Base-by-base conservation (phyloP, 208 protist genomes). In the Acanthamoeba divionensis region DNA sequence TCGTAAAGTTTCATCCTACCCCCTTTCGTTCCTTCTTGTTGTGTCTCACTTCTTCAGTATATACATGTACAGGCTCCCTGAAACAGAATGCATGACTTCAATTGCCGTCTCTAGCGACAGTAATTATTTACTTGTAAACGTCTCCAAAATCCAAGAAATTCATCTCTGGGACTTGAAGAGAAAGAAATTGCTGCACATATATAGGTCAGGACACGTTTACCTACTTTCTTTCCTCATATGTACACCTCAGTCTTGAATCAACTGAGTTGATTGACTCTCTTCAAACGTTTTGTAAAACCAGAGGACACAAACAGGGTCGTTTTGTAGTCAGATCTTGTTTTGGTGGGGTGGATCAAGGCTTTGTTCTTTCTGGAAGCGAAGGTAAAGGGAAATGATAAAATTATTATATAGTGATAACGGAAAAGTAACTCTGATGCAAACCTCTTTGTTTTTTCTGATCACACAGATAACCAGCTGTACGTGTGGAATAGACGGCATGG, bases 261-360 rank as follows among this genome's bases (percentile, higher is more conserved):
- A n/a, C n/a, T n/a, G n/a, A n/a, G n/a, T n/a, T n/a, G n/a, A n/a
- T n/a, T n/a, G n/a, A n/a, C n/a, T n/a, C n/a, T n/a, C n/a, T n/a
- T n/a, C n/a, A n/a, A n/a, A n/a, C n/a, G n/a, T n/a, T n/a, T n/a
- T n/a, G n/a, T n/a, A 24, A 57, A 15, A 57, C n/a, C 65, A 57
- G 67, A 29, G 94, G 94, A 8, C 93, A 95, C 8, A 69, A 86
- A 47, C 93, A 95, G 47, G 73, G 89, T n/a, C 65, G 94, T 5
- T 96, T 94, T 50, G 93, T 96, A 1, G 95, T 96, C 47, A 71
- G 93, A 12, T 90, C 94, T 7, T 91, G 87, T 38, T 96, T 96
- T 86, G 95, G 94, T n/a, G 95, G 94, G 38, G 36, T 66, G 18
- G 79, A 91, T 45, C 86, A 96, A 38, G 54, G 33, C 1, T 94